A percentile compares a stretch with the other conserved stretches of the same genome.
Conservation (phyloP, 2,329 filamentous ascomycete genomes). For the Epichloe brachyelytri region DNA sequence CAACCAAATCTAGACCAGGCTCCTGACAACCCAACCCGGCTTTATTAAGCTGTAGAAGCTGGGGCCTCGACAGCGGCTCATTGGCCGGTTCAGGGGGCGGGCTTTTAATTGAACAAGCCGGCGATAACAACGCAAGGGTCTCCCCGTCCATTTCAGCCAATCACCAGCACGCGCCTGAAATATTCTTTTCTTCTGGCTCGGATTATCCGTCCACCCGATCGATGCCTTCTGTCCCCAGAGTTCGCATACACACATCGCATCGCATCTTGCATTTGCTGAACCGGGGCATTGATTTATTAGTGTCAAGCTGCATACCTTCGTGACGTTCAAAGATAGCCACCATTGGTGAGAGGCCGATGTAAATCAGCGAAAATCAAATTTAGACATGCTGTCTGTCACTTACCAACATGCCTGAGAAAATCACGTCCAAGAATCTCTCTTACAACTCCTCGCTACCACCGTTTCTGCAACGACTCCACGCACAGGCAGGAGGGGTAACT, state of each 20-base stretch:
- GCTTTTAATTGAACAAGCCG: neutral
- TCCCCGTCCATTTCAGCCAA: neutral
- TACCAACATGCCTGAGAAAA: slow-evolving; percentile 39
- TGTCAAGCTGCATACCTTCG: too few relatives aligned
- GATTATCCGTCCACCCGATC: neutral
- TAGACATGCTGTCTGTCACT: neutral
- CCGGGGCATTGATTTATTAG: too few relatives aligned
- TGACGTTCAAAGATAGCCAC: too few relatives aligned
- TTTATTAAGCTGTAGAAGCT: neutral
- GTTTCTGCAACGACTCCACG: slow-evolving; percentile 45
- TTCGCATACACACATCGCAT: too few relatives aligned
- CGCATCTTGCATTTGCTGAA: too few relatives aligned
- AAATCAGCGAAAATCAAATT: neutral
- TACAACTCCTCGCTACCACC: slow-evolving; percentile 50
- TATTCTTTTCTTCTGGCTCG: neutral
- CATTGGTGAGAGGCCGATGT: too few relatives aligned
- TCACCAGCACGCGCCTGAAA: neutral
- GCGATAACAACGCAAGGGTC: neutral
- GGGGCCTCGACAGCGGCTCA: neutral
- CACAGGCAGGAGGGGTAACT: slow-evolving; percentile 35
- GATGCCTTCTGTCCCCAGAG: neutral
- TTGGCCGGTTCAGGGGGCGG: neutral
- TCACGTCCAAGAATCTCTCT: slow-evolving; percentile 57
- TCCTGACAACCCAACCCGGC: too few relatives aligned
- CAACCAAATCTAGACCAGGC: neutral